Percentiles rank a stretch among this genome's conserved stretches.
Evolutionary conservation across 495 filamentous ascomycete genomes (phyloP).

Genomic region (Penicillium alfredii): DNA sequence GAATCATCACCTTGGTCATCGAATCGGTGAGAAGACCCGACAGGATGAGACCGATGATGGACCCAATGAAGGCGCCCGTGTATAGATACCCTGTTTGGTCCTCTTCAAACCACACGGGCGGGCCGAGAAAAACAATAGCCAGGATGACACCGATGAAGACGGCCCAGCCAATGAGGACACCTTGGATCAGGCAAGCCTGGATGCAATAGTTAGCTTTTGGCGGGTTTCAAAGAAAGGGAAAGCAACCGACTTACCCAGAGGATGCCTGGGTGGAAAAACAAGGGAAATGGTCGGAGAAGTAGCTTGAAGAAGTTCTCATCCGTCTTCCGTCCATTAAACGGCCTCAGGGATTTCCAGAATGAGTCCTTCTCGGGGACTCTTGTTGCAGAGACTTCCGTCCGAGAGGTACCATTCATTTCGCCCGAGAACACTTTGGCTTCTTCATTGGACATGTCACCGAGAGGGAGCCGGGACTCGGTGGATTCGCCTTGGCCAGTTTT

Average conservation of each 20-base stretch:
- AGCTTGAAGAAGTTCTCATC: conserved; percentile 56
- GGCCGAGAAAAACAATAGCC: conserved; percentile 72
- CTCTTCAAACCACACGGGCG: conserved; percentile 76
- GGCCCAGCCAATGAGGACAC: conserved; percentile 88
- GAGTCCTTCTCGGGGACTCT: conserved; percentile 38
- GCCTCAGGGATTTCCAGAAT: conserved; percentile 50
- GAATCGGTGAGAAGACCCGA: conserved; percentile 72
- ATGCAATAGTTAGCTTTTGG: conserved; percentile 5
- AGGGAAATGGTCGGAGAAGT: conserved; percentile 55
- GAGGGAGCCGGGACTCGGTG: conserved; percentile 9
- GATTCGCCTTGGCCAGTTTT: conserved; percentile 11
- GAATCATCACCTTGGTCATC: conserved; percentile 63
- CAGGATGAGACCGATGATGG: conserved; percentile 67
- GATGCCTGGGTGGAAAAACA: conserved; percentile 76
- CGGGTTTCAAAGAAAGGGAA: too few species aligned
- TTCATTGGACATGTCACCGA: conserved; percentile 4
- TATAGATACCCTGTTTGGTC: conserved; percentile 85
- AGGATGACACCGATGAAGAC: conserved; percentile 88
- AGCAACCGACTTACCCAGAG: conserved; percentile 67
- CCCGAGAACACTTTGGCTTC: conserved; percentile 12
- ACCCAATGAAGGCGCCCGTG: conserved; percentile 78
- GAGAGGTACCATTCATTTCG: conserved; percentile 3
- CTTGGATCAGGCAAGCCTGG: conserved; percentile 78
- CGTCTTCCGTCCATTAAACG: conserved; percentile 79
- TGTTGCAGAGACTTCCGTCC: conserved; percentile 9